Base-by-base conservation (phyloP, 495 filamentous ascomycete species). In the Xylaria intraflava region DNA sequence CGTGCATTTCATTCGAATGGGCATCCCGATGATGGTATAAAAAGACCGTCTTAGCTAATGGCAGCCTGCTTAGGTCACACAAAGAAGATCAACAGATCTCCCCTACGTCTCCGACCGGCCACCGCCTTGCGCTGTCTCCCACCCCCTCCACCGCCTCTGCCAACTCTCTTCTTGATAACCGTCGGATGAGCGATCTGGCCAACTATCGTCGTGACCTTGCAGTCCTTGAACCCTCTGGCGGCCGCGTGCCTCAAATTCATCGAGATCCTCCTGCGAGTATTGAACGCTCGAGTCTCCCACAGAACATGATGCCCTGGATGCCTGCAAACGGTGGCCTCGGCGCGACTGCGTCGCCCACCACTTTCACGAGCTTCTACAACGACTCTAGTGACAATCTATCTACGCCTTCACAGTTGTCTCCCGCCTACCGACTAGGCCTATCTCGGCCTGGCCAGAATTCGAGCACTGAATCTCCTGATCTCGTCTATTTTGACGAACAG, bases 191-290 rank as follows among this genome's bases (percentile, higher is more conserved):
- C 62, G 79, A 82, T 51, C 74, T 86, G 53, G 72, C 73, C 59
- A 80, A 82, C 62, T 83, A 89, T 61, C 81, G 84, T 55, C 83
- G 83, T 65, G 83, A 88, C 52, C 78, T 88, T n/a, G 78, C 83
- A 43, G 82, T 84, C 22, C 70, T 87, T 43, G 83, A 87, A 46
- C 80, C 79, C 36, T 73, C 76, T 49, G 77, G 73, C 59, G 76
- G 72, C 49, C 75, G 75, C 60, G 68, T 72, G 68, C 77, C 71
- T 46, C 73, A 70, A 67, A 78, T 71, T 65, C 72, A 74, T 62
- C 73, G 72, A 62, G 80, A 72, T 65, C 78, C 78, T 58, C 70
- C 77, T 40, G 70, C 75, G 45, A 71, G 76, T 42, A 67, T 71
- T 49, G n/a, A n/a, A n/a, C n/a, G n/a, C n/a, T 69, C 78, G 53